Evolutionary conservation across 2,329 filamentous ascomycete genomes (phyloP).

Genomic region (Mariannaea elegans): DNA sequence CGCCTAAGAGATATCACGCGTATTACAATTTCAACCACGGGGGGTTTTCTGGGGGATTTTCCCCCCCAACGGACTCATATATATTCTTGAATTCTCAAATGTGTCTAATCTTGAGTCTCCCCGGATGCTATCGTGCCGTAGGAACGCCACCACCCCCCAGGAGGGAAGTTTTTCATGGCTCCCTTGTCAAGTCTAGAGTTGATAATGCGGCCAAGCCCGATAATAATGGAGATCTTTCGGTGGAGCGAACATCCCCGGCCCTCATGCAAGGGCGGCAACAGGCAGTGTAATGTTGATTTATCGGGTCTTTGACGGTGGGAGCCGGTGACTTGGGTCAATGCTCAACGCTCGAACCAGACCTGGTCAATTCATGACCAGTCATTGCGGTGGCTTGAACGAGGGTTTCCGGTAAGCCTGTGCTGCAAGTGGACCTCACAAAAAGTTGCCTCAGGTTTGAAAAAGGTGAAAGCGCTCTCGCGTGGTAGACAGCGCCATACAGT

Average conservation of each 20-base stretch:
- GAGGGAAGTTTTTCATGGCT: neutral
- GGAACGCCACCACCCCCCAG: neutral
- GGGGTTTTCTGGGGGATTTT: no score
- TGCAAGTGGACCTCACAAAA: no score
- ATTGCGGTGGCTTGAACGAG: neutral
- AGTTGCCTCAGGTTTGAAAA: neutral
- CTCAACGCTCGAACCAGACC: neutral
- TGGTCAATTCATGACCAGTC: neutral
- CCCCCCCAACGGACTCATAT: neutral
- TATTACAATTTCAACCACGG: no score
- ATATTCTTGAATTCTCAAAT: neutral
- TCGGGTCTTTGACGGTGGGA: constrained; percentile 1
- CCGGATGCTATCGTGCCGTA: neutral
- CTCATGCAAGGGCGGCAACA: constrained; percentile 18
- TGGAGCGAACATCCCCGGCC: constrained; percentile 3
- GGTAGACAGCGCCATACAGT: neutral
- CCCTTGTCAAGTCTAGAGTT: constrained; percentile 8
- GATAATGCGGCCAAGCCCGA: constrained; percentile 5
- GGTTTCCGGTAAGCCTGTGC: neutral
- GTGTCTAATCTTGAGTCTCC: neutral
- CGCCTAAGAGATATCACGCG: neutral
- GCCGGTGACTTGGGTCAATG: constrained; percentile 9
- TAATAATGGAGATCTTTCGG: constrained; percentile 1
- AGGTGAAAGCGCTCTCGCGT: neutral
- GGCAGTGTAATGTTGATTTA: constrained; percentile 2